Evolutionary conservation across 305 asterid species (phyloP), one percentile per base, ranked within the genome.

Genomic region (Vinca major): DNA sequence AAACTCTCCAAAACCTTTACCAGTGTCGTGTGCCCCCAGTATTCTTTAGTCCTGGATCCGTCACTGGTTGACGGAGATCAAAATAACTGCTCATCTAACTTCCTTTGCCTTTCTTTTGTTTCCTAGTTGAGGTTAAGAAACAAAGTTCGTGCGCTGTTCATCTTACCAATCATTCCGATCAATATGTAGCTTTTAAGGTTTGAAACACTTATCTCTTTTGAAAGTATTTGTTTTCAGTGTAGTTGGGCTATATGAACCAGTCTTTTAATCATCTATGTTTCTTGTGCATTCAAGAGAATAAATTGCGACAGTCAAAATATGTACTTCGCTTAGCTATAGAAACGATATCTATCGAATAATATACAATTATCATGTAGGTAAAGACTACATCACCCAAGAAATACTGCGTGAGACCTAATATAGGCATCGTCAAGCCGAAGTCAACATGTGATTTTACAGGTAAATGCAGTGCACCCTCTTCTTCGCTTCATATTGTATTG

Each of bases 381-480:
- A 91, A 89, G 80, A 91, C 98, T 63, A 91, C 98, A 68, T 88
- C 96, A 20, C 98, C 96, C n/a, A 91, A 86, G 87, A 91, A 84
- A 80, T 91, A 87, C 75, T 86, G 94, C 37, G 98, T 91, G 71
- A 81, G 92, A 64, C 98, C 96, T 60, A 91, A 91, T 80, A 82
- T 80, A 63, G 98, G 98, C 62, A 83, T 91, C 71, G 78, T 91
- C 82, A 91, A 82, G 84, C 95, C 96, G 69, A 87, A 82, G 40
- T 80, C 97, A 67, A 76, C 90, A 61, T 77, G 76, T 78, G 88
- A 83, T 60, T 87, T 91, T 75, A 87, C 82, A 79, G 97, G 96
- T 91, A 82, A 10, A 26, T 26, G 33, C 33, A 26, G 33, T 26
- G 33, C 33, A 26, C 33, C 33, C 33, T 26, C 33, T 26, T 26